Percentiles rank a stretch among this genome's conserved stretches.
phyloP scores from a whole-genome alignment of 331 rosid species.

The Malus hybrid region DNA sequence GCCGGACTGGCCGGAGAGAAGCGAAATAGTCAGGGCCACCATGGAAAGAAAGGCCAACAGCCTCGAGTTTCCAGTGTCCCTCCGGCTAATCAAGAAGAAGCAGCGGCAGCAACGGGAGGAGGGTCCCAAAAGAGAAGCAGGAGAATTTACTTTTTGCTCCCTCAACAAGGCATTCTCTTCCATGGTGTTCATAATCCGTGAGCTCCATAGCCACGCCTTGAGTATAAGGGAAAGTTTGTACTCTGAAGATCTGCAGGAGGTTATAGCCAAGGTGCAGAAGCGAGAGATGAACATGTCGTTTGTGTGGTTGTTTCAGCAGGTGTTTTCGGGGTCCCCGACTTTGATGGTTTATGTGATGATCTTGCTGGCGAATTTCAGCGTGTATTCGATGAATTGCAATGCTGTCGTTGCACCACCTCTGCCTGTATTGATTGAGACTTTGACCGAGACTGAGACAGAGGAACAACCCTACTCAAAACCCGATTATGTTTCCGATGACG shows the following conservation, averaged over 20 bases:
- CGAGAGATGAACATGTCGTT: conserved; percentile 62
- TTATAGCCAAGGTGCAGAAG: conserved; percentile 34
- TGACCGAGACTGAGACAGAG: neutral
- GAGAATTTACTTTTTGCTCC: conserved; percentile 31
- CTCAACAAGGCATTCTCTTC: conserved; percentile 57
- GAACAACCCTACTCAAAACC: conserved; percentile 6
- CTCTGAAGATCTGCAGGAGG: conserved; percentile 49
- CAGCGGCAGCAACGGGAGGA: conserved; percentile 29
- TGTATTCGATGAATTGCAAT: conserved; percentile 42
- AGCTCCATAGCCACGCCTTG: conserved; percentile 59
- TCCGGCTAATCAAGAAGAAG: conserved; percentile 70
- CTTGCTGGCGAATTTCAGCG: conserved; percentile 57
- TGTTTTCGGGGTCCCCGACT: conserved; percentile 54
- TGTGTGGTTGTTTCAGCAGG: conserved; percentile 70
- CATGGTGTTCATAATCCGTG: conserved; percentile 58
- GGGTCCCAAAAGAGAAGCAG: conserved; percentile 23
- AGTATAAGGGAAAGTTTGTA: conserved; percentile 41
- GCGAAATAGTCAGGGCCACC: conserved; percentile 26
- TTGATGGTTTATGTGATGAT: conserved; percentile 62
- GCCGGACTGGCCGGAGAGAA: conserved; percentile 56
- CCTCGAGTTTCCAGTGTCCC: conserved; percentile 62
- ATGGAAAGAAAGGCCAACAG: conserved; percentile 52
- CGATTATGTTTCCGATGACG: neutral
- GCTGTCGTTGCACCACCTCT: conserved; percentile 11
- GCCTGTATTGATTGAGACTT: conserved; percentile 8